phyloP scores from a whole-genome alignment of 495 filamentous ascomycete genomes.

The Talaromyces liani region DNA sequence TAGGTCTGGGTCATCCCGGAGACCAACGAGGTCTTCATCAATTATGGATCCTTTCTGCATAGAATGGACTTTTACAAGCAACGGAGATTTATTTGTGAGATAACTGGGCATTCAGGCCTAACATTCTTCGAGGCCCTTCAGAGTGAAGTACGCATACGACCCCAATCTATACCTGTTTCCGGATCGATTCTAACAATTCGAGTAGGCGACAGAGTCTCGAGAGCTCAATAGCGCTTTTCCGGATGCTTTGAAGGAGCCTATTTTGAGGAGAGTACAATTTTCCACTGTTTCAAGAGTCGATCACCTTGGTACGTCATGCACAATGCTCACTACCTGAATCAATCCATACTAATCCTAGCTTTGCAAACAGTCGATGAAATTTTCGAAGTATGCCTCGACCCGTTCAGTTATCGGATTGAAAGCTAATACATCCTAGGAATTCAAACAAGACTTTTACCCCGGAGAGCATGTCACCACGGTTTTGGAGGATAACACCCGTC shows the following conservation, averaged over 20 bases:
- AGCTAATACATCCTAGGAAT: conserved; percentile 58
- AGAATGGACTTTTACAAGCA: conserved; percentile 92
- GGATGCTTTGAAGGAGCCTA: conserved; percentile 82
- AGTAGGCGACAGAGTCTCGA: conserved; percentile 71
- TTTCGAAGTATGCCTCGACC: conserved; percentile 47
- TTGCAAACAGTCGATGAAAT: conserved; percentile 52
- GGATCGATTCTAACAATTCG: background rate
- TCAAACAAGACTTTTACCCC: conserved; percentile 89
- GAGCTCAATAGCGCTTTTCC: conserved; percentile 90
- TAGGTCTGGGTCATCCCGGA: conserved; percentile 88
- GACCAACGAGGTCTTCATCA: conserved; percentile 83
- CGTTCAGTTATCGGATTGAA: background rate
- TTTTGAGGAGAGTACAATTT: conserved; percentile 86
- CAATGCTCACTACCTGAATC: background rate
- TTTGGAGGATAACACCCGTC: conserved; percentile 59
- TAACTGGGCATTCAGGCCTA: conserved; percentile 86
- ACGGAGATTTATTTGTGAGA: conserved; percentile 88
- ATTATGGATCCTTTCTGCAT: conserved; percentile 81
- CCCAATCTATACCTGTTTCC: background rate
- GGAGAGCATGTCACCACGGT: conserved; percentile 78
- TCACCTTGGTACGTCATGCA: conserved; percentile 59
- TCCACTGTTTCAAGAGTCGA: conserved; percentile 86
- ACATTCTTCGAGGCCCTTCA: conserved; percentile 91
- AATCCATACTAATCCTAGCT: background rate
- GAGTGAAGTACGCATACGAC: conserved; percentile 67